A percentile compares a stretch with the other conserved stretches of the same genome.
Evolutionary conservation across 2,329 filamentous ascomycete species (phyloP).

Genomic region (Hymenoscyphus salicellus): DNA sequence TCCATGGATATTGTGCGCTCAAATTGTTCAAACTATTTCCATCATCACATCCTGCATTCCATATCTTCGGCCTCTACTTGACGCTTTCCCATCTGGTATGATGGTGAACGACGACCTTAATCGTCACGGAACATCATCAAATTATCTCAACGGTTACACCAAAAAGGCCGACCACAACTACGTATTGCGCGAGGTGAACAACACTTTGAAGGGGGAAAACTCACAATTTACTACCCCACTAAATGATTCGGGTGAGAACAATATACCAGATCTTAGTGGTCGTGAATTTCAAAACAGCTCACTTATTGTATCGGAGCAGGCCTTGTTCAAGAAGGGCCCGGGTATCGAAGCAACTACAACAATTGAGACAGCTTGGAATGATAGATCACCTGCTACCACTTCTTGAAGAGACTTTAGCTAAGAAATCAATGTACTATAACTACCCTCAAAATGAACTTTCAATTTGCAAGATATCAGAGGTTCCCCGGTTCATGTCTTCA

Average conservation of each 20-base stretch:
- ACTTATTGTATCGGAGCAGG: background rate
- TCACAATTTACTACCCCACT: background rate
- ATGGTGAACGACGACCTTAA: background rate
- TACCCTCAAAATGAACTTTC: too few relatives aligned
- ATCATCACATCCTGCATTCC: conserved; percentile 1
- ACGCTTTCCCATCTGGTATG: background rate
- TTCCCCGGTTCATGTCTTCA: too few relatives aligned
- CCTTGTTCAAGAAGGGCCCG: background rate
- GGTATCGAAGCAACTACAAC: background rate
- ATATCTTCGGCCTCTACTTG: background rate
- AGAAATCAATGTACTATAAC: too few relatives aligned
- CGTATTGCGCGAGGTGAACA: background rate
- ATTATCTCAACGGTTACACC: conserved; percentile 1
- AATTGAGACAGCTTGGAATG: background rate
- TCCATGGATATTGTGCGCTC: background rate
- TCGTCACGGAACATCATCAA: background rate
- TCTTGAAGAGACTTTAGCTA: too few relatives aligned
- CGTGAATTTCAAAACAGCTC: background rate
- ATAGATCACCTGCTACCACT: background rate
- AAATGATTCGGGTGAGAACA: background rate
- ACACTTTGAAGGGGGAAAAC: background rate
- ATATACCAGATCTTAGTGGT: background rate
- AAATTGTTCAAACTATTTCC: background rate
- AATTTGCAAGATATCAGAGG: too few relatives aligned
- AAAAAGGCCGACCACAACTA: background rate